A percentile compares a stretch with the other conserved stretches of the same genome.
phyloP scores from a whole-genome alignment of 169 alveolate species.

The Hammondia hammondi region DNA sequence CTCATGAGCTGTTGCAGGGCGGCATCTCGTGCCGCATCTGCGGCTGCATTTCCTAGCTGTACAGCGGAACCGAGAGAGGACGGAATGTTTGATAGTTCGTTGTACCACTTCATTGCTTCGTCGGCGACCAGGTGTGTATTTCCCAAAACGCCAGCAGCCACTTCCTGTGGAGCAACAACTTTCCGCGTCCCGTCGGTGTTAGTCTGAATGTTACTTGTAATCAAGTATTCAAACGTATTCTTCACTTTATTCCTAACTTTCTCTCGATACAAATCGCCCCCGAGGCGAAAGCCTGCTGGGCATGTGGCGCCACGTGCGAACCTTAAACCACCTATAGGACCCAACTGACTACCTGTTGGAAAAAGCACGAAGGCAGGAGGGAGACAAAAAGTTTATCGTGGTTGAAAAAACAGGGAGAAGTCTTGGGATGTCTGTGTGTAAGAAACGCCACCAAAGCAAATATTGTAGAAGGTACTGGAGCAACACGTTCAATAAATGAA shows the following conservation, averaged over 20 bases:
- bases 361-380: neutral
- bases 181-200: constrained; percentile 23
- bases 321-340: constrained; percentile 27
- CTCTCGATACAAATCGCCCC: constrained; percentile 37
- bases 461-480: too few species aligned
- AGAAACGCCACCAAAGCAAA: too few species aligned
- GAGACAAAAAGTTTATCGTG: neutral
- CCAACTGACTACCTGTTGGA: constrained; percentile 21
- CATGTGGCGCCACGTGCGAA: constrained; percentile 31
- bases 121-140: constrained; percentile 6
- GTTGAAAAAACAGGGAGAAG: too few species aligned
- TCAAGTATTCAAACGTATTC: constrained; percentile 28
- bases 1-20: constrained; percentile 23
- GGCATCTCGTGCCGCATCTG: constrained; percentile 3
- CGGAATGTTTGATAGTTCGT: constrained; percentile 4
- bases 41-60: constrained; percentile 25
- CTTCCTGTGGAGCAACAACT: constrained; percentile 32
- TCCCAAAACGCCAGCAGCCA: constrained; percentile 26
- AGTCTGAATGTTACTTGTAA: constrained; percentile 33
- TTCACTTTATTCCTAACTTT: constrained; percentile 23
- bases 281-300: constrained; percentile 36
- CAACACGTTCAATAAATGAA: too few species aligned
- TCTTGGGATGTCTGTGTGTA: too few species aligned
- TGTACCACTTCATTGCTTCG: constrained; percentile 37
- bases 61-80: constrained; percentile 8